A percentile compares a stretch with the other conserved stretches of the same genome.
phyloP scores from a whole-genome alignment of 2,329 filamentous ascomycete genomes.

The Pseudocercospora crystallina region DNA sequence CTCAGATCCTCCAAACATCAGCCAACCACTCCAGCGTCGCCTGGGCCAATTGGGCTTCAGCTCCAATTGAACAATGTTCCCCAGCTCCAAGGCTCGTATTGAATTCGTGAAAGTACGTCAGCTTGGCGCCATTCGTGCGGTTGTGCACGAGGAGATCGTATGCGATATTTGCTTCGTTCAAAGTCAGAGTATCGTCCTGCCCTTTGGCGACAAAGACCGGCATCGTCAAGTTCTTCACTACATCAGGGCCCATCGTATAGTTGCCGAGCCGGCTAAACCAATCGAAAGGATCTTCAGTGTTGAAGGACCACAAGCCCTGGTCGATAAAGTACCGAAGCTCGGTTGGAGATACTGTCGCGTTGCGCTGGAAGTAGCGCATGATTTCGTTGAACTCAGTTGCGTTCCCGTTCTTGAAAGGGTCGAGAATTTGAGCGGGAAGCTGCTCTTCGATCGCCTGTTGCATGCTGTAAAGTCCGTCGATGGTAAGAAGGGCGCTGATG shows the following conservation, averaged over 20 bases:
- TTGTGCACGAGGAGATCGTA: neutral
- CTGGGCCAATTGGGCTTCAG: slow-evolving; percentile 7
- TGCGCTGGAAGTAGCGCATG: neutral
- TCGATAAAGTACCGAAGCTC: slow-evolving; percentile 6
- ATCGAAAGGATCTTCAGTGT: slow-evolving; percentile 8
- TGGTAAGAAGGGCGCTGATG: slow-evolving; percentile 3
- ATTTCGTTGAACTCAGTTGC: slow-evolving; percentile 5
- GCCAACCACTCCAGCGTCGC: too few species aligned
- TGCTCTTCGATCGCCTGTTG: neutral
- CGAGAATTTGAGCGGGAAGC: neutral
- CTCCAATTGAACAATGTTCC: slow-evolving; percentile 8
- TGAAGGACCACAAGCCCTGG: slow-evolving; percentile 9
- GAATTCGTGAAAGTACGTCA: slow-evolving; percentile 11
- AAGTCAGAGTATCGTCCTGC: slow-evolving; percentile 4
- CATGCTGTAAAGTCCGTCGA: slow-evolving; percentile 10
- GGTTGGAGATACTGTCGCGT: neutral
- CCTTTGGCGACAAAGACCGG: slow-evolving; percentile 12
- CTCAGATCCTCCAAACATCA: too few species aligned
- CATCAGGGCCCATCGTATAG: slow-evolving; percentile 1
- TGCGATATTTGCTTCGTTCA: neutral
- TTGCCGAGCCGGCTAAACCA: slow-evolving; percentile 4
- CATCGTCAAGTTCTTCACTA: neutral
- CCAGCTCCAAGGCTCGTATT: slow-evolving; percentile 7
- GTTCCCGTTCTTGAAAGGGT: slow-evolving; percentile 3
- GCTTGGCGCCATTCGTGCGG: slow-evolving; percentile 1